Base-by-base conservation (phyloP, 331 rosid species). In the Quercus phellos region DNA sequence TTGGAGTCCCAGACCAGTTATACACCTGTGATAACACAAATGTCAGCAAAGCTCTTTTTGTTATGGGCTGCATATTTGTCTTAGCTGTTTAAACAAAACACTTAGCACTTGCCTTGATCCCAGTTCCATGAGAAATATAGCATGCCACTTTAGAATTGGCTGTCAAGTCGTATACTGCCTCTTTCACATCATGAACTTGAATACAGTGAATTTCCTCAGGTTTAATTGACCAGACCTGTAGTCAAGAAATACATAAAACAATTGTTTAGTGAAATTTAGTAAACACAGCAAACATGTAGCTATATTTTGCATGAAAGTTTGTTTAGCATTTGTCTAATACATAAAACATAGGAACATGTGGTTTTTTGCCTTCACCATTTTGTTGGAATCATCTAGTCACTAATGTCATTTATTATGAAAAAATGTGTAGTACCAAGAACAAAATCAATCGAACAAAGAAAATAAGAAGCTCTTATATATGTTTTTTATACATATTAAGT, bases 101-200 rank as follows among this genome's bases (percentile, higher is more conserved):
- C 42, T 26, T 46, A 30, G 32, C 60, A 54, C 91, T 83, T 87
- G 82, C 98, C 97, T 90, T 92, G n/a, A 87, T 94, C 53, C 97
- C 98, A 27, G 92, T 90, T 77, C 91, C 97, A 79, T 87, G 97
- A 77, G 97, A 77, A 69, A 86, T 79, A 81, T 87, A 94, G 94
- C 92, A 92, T 14, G 92, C 95, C 55, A 85, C 61, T 55, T 89
- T 80, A 56, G 84, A 83, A 82, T 90, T 86, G 4, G 92, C 97
- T 77, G 82, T 80, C 84, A 92, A 78, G 70, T 90, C 91, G 30
- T 80, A 75, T 74, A 94, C 93, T 63, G 90, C 86, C 70, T 92
- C 98, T 88, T 88, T 94, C 63, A 90, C 79, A 11, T 94, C 98
- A 78, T 89, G 90, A 64, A 89, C 88, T 73, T 87, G 90, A 64